Percentiles rank a stretch among this genome's conserved stretches.
Evolutionary conservation across 306 rosid species (phyloP).

Genomic region (cucumber (Cucumis sativus)): DNA sequence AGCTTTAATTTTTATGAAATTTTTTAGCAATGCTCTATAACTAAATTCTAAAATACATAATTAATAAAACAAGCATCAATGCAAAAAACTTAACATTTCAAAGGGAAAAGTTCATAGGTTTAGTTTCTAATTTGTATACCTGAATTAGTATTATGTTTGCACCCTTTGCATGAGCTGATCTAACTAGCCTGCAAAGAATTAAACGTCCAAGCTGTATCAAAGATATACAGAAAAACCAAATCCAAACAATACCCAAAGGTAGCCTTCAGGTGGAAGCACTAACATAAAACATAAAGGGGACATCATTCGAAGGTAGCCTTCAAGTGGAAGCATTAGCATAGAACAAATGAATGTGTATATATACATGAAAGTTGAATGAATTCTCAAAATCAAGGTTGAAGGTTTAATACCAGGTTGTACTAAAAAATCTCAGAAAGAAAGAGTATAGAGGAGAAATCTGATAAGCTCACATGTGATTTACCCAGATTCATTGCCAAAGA

Average conservation of each 20-base stretch:
- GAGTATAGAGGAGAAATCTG: neutral
- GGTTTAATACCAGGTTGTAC: too few species aligned
- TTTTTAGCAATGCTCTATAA: neutral
- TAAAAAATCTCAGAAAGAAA: neutral
- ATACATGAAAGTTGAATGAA: neutral
- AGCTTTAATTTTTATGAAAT: too few species aligned
- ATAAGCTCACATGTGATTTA: neutral
- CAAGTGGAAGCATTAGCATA: too few species aligned
- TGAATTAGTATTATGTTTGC: conserved; percentile 84
- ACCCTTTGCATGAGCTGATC: conserved; percentile 77
- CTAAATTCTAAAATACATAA: neutral
- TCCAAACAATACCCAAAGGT: neutral
- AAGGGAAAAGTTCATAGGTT: neutral
- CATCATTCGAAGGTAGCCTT: neutral
- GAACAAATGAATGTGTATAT: too few species aligned
- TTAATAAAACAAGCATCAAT: neutral
- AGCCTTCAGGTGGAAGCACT: too few species aligned
- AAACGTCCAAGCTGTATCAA: neutral
- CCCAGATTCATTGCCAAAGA: neutral
- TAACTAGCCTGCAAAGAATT: conserved; percentile 49
- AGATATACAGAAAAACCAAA: neutral
- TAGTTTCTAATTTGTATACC: conserved; percentile 30
- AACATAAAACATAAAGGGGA: neutral
- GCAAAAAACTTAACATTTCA: neutral
- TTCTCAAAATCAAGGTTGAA: neutral